Base-by-base conservation (phyloP, 129 eudicot species). In the Centella asiatica region DNA sequence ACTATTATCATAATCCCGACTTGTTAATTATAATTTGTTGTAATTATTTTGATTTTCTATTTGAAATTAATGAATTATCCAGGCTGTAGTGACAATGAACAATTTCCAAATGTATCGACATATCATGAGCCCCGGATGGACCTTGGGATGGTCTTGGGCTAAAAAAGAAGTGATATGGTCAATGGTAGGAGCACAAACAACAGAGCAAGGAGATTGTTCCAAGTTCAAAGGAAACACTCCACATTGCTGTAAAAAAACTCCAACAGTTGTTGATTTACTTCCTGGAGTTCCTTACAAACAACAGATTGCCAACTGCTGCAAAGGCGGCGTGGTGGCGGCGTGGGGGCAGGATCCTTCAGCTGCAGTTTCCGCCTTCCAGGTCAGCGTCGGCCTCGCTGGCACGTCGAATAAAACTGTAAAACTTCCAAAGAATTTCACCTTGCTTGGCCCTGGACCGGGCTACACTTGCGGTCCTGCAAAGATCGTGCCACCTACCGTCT, bases 211-310 rank as follows among this genome's bases (percentile, higher is more conserved):
- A 3, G 92, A 87, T 46, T 87, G 95, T 64, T 87, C 95, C 10
- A 87, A 81, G 69, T 87, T 87, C 71, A 87, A 83, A 78, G 92
- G 85, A 23, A 74, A 78, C 54, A 33, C 52, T 11, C 95, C 95
- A n/a, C 95, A 87, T 78, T 87, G 88, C 52, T 87, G 95, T 57
- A 73, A 78, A 62, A 76, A 72, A 34, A 53, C 34, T 45, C 95
- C 95, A 10, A 79, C 70, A 18, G 81, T 87, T 29, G 92, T 87
- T 37, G 95, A 87, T 63, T 76, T 87, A 80, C 88, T 87, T 2
- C 95, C 95, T 4, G 95, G 88, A 9, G 92, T 78, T 62, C 95
- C 95, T 19, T 87, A 83, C 60, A 87, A 87, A 47, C 95, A 87
- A 50, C 95, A 87, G 52, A 76, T 78, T 52, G 27, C 81, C 20